A percentile compares a stretch with the other conserved stretches of the same genome.
phyloP scores from a whole-genome alignment of 1,139 yeast species.

The Suhomyces wounanorum region DNA sequence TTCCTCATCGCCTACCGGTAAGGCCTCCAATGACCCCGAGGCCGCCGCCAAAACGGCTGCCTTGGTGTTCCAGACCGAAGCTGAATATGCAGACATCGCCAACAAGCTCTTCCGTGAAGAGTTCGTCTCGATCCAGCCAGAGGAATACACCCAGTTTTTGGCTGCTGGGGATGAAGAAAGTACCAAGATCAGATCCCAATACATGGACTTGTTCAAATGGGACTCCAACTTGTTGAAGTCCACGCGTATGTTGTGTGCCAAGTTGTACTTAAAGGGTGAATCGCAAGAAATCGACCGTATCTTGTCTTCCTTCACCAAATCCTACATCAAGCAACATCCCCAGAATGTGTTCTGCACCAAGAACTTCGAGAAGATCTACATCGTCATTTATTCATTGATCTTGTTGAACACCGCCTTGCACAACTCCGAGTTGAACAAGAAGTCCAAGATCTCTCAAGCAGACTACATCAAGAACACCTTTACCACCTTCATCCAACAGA shows the following conservation, averaged over 20 bases:
- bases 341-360: constrained; percentile 50
- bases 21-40: background rate
- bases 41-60: constrained; percentile 4
- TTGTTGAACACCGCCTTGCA: constrained; percentile 73
- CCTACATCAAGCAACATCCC: constrained; percentile 61
- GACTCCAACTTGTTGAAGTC: constrained; percentile 52
- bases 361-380: constrained; percentile 65
- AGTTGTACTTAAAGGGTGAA: constrained; percentile 76
- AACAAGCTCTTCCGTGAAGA: constrained; percentile 39
- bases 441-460: constrained; percentile 43
- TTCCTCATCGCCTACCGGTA: constrained; percentile 3
- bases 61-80: constrained; percentile 8
- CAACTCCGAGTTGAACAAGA: constrained; percentile 47
- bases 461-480: constrained; percentile 62
- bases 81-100: constrained; percentile 38
- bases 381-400: constrained; percentile 71
- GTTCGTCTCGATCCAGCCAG: constrained; percentile 47
- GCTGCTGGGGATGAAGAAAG: constrained; percentile 48
- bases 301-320: constrained; percentile 65
- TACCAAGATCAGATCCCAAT: constrained; percentile 40
- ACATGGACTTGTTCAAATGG: constrained; percentile 55
- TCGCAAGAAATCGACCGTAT: constrained; percentile 81
- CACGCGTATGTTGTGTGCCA: constrained; percentile 62
- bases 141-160: constrained; percentile 49
- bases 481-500: constrained; percentile 40